Evolutionary conservation across 2,329 filamentous ascomycete genomes (phyloP), one percentile per base, ranked within the genome.

Genomic region (Aspergillus amoenus): DNA sequence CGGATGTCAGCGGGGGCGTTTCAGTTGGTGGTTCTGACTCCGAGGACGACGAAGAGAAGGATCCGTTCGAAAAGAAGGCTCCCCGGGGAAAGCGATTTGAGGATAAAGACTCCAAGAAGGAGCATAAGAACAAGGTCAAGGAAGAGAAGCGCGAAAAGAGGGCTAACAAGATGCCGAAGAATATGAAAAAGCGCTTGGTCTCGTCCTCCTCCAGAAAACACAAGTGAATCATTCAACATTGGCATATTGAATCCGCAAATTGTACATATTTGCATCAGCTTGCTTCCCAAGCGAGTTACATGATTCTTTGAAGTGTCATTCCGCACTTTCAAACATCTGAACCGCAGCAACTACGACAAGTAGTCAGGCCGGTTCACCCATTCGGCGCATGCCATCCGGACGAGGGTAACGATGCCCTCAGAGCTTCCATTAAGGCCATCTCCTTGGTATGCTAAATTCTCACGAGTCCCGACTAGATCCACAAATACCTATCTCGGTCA

Each of bases 151-250:
- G 91, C 37, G 93, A 97, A 74, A 92, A 95, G 79, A 82, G 94
- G 59, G 91, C 93, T 74, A 89, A 90, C 4, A 99, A 99, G 81
- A 96, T 99, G 77, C 93, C 94, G 0, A 99, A 99, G 78, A 87
- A 95, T 71, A 64, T 96, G 34, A 99, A 99, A 83, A 97, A 97
- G 81, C 66, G 66, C 2, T 64, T 73, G 17, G 66, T 73, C 11
- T 64, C 70, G 45, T 52, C 64, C 5, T 73, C 71, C 13, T 61
- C 68, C 8, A 77, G 74, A 66, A 74, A 71, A 65, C 55, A 22
- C 48, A 57, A 57, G 50, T 57, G 55, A 57, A 27, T 45, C 17
- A 40, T 22, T 12, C 32, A 8, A 18, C 17, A 22, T 30, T 30
- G 27, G 27, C 9, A 4, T 30, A 30, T 30, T 11, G 8, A 30